Base-by-base conservation (phyloP, 169 alveolate species). In the Eimeria necatrix region DNA sequence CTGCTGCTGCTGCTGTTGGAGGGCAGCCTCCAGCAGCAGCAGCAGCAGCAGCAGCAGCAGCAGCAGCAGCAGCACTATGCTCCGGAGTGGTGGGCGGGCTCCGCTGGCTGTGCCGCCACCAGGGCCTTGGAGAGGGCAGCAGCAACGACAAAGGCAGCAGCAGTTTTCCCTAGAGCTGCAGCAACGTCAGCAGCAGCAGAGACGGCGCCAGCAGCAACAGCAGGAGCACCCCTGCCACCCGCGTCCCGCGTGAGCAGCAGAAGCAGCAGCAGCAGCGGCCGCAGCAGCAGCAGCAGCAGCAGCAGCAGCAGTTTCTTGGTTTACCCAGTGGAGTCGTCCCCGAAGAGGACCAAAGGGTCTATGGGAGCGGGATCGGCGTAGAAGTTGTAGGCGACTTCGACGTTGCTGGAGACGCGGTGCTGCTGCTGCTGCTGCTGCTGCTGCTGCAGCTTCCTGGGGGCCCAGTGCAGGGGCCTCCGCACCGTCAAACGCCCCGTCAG, bases 281-380 rank as follows among this genome's bases (percentile, higher is more conserved):
- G 68, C 20, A 56, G 22, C 12, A 10, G 22, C 20, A 0, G 68
- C 68, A 56, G 68, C 68, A 14, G 32, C 2, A 14, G 78, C 76
- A 64, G 76, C 76, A 14, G 26, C 76, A 9, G n/a, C 46, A 68
- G 78, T 3, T 8, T 7, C 32, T 14, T 1, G n/a, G 9, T 10
- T 7, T 68, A 68, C 78, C 78, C n/a, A n/a, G n/a, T 8, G 9
- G 78, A 68, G 5, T 68, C 78, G 32, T 68, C 78, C n/a, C 78
- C 78, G 2, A 68, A 68, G n/a, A 68, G 32, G 14, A 68, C n/a
- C 12, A 68, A 1, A n/a, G 78, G 78, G 12, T 68, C 78, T 18
- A 24, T n/a, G 12, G n/a, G 32, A 3, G 78, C 9, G n/a, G 78
- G 78, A 24, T 68, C 78, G 41, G 9, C 46, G 32, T 68, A 68